Evolutionary conservation across 1,284 basidiomycete species (phyloP).

Genomic region (Sporisorium scitamineum): DNA sequence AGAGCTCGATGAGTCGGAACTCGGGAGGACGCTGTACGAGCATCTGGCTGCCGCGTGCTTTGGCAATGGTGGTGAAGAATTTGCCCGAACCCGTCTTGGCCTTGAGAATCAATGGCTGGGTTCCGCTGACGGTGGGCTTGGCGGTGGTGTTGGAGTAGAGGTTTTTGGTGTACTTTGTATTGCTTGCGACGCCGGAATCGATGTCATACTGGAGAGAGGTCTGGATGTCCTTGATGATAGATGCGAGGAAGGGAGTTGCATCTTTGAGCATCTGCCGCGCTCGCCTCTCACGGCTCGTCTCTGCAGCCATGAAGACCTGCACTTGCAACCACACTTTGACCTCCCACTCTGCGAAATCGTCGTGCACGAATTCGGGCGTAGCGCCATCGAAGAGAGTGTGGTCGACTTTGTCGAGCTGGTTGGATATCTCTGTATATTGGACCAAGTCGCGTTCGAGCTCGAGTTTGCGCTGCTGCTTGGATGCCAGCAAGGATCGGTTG

Average conservation of each 20-base stretch:
- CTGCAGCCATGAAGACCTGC: slow-evolving; percentile 40
- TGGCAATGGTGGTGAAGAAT: slow-evolving; percentile 52
- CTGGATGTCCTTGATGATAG: slow-evolving; percentile 45
- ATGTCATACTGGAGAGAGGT: slow-evolving; percentile 50
- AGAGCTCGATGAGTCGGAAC: slow-evolving; percentile 54
- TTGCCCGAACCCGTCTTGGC: slow-evolving; percentile 58
- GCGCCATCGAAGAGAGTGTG: slow-evolving; percentile 36
- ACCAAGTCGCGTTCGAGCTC: slow-evolving; percentile 28
- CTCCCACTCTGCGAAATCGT: slow-evolving; percentile 47
- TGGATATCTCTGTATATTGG: slow-evolving; percentile 23
- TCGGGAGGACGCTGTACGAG: slow-evolving; percentile 43
- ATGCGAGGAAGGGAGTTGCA: slow-evolving; percentile 24
- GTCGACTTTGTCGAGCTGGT: slow-evolving; percentile 27
- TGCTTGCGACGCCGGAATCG: slow-evolving; percentile 51
- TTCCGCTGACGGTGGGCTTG: slow-evolving; percentile 28
- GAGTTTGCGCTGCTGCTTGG: slow-evolving; percentile 7
- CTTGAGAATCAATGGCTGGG: slow-evolving; percentile 42
- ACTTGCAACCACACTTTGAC: slow-evolving; percentile 40
- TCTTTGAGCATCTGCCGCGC: slow-evolving; percentile 46
- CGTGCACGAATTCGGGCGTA: slow-evolving; percentile 36
- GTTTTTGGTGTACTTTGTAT: slow-evolving; percentile 51
- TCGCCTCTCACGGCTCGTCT: slow-evolving; percentile 52
- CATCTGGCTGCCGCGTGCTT: slow-evolving; percentile 55
- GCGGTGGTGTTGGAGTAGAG: slow-evolving; percentile 32
- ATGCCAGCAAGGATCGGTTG: slow-evolving; percentile 12